phyloP scores from a whole-genome alignment of 1,284 basidiomycete genomes.

The Naganishia sp. region DNA sequence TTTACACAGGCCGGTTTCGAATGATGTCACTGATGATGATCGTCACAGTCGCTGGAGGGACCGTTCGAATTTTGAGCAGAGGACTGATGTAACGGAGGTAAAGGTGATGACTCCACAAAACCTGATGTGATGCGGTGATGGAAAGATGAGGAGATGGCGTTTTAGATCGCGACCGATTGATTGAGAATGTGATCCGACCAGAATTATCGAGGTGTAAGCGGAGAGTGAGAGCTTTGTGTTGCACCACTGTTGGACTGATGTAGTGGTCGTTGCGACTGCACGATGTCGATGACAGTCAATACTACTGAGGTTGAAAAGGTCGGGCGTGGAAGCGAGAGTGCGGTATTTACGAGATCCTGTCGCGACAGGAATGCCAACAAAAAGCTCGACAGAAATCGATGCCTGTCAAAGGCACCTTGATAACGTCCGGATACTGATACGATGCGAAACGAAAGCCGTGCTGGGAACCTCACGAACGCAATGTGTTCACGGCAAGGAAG shows the following conservation, averaged over 20 bases:
- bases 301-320: background rate
- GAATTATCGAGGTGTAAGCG: too few relatives aligned
- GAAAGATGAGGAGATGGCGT: background rate
- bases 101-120: background rate
- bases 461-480: too few relatives aligned
- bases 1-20: background rate
- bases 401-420: constrained; percentile 8
- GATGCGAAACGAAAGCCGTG: background rate
- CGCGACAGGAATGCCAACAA: background rate
- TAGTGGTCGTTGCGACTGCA: background rate
- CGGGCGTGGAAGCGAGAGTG: constrained; percentile 15
- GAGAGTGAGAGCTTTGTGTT: background rate
- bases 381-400: background rate
- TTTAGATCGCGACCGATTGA: background rate
- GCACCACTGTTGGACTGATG: background rate
- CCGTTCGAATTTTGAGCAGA: background rate
- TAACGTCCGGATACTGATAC: background rate
- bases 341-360: constrained; percentile 1
- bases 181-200: constrained; percentile 2
- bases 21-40: background rate
- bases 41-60: background rate
- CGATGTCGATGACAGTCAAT: background rate
- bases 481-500: too few relatives aligned
- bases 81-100: background rate
- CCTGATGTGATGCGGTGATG: too few relatives aligned